Base-by-base conservation (phyloP, 352 stramenopile genomes). In the Pythium aquatile region DNA sequence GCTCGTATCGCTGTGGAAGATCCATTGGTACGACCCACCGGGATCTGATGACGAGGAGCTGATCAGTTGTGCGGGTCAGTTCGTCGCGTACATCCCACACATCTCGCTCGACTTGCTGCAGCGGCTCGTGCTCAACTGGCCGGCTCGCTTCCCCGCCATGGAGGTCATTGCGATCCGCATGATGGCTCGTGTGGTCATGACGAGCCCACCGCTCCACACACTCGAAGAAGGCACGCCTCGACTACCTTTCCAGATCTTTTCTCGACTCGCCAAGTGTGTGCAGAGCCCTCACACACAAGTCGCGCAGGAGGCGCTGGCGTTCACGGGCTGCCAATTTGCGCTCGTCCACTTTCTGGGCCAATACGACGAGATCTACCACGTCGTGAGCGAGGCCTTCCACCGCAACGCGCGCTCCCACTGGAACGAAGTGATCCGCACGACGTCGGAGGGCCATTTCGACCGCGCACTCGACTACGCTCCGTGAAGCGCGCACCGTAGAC, bases 11-110 rank as follows among this genome's bases (percentile, higher is more conserved):
- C 75, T 95, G 7, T 93, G 83, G 85, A 71, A 78, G 44, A 78
- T 80, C 24, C 87, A 94, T 58, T 93, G 86, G 81, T 72, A 88
- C 16, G 87, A 95, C 65, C 69, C 85, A 1, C 70, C 78, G 0
- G 87, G 84, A 16, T 91, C 87, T 3, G 87, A 95, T 60, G 83
- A 88, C 53, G 87, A 93, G 66, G 87, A 95, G 58, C 81, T 95
- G 37, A 86, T 93, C 57, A 90, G 73, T 37, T 92, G 81, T 56
- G 87, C 84, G 1, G 85, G 87, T 17, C 87, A 95, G 64, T 91
- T 93, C 58, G 87, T 92, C n/a, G 83, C 87, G 28, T 94, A 95
- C 65, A 73, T 93, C 47, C 87, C 87, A 0, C 74, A 82, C 2
- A 73, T 85, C 9, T 83, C 83, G 4, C 58, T 67, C 2, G 66